Conservation (phyloP, 148 eudicot genomes). For the Rhododendron molle region DNA sequence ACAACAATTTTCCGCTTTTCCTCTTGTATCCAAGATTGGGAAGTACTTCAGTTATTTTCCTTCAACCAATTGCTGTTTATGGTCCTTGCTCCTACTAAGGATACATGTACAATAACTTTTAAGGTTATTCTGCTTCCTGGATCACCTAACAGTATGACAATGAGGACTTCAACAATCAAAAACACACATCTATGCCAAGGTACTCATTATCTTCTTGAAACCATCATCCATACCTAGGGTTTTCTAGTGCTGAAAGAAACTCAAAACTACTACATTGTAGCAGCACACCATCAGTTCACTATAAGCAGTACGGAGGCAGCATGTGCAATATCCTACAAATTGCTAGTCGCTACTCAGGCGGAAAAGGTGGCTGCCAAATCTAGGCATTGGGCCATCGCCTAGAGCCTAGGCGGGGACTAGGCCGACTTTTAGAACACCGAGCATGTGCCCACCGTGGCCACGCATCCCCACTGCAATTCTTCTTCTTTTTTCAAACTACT, state of each 20-base stretch:
- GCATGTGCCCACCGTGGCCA: too few relatives aligned
- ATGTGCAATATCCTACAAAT: too few relatives aligned
- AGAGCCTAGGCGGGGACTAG: too few relatives aligned
- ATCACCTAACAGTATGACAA: neutral
- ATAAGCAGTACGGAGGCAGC: neutral
- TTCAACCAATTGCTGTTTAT: neutral
- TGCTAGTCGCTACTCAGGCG: too few relatives aligned
- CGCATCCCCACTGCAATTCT: too few relatives aligned
- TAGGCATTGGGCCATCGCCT: too few relatives aligned
- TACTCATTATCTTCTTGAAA: neutral
- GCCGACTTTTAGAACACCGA: too few relatives aligned
- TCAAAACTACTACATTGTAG: neutral
- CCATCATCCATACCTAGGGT: neutral
- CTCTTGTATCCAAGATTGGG: neutral
- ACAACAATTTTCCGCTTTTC: neutral
- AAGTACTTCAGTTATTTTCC: neutral
- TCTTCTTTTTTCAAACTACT: too few relatives aligned
- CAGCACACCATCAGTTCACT: neutral
- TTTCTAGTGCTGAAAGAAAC: neutral
- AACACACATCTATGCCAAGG: neutral
- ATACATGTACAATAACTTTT: too few relatives aligned
- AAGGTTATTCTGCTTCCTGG: neutral
- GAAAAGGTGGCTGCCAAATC: too few relatives aligned
- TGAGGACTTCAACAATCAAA: neutral
- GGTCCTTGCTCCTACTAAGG: neutral